Evolutionary conservation across 352 stramenopile genomes (phyloP), one percentile per base, ranked within the genome.

Genomic region (Globisporangium splendens): DNA sequence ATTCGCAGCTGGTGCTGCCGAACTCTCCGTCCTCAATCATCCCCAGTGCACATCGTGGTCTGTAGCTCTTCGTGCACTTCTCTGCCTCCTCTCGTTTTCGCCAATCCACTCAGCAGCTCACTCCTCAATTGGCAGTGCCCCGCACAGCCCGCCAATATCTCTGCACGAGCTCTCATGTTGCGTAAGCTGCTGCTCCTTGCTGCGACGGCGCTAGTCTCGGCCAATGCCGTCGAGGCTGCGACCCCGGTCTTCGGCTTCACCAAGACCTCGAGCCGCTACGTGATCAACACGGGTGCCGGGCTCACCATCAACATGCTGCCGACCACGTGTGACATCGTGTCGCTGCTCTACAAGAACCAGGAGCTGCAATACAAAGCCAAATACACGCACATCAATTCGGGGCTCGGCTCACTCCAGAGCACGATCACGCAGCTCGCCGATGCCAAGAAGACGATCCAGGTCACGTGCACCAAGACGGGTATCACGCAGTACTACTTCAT

Each of bases 401-500:
- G 74, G 3, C 59, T 84, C 1, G 69, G 72, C 31, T 57, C 54
- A 4, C 61, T 69, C 18, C 52, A 60, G 7, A 77, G 71, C 21
- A 61, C 50, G 0, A 80, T 84, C 58, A 15, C 61, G 47, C 54
- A 50, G n/a, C 54, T 79, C 2, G 66, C 52, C 20, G 73, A 79
- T 41, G 51, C 58, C 18, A 66, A 71, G 46, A 70, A 81, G 62
- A 78, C 69, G 7, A 73, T 84, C 46, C 67, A 72, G 24, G 50
- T 84, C 21, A 70, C 63, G 46, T 85, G 75, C 57, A 64, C 61
- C 8, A 69, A 51, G 10, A 62, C 50, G 1, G 72, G 75, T 1
- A 43, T 85, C 24, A 73, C 72, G 54, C 75, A 85, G 55, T 82
- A 78, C 38, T 82, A 79, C 33, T 64, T 82, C 11, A 79, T 85